Conservation (phyloP, 148 eudicot species). For the Camellia lanceoleosa region DNA sequence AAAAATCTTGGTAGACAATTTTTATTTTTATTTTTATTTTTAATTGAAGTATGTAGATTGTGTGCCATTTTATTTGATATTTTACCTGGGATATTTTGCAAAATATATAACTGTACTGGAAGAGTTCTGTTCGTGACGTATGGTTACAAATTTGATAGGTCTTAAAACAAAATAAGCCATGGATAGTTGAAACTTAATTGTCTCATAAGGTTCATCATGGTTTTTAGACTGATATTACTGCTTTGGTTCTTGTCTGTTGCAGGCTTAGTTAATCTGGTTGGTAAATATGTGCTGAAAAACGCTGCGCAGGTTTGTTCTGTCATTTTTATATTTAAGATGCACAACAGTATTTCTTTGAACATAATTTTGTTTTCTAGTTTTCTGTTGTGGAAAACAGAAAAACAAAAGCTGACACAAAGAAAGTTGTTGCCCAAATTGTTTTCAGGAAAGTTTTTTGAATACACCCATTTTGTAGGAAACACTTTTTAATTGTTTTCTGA, state of each 20-base stretch:
- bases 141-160: neutral
- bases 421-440: too few relatives aligned
- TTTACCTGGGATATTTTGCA: too few relatives aligned
- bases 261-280: slow-evolving; percentile 48
- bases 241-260: slow-evolving; percentile 22
- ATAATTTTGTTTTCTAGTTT: too few relatives aligned
- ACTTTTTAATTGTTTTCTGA: too few relatives aligned
- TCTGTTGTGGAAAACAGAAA: too few relatives aligned
- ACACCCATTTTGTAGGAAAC: too few relatives aligned
- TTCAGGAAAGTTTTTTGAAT: too few relatives aligned
- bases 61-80: too few relatives aligned
- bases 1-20: too few relatives aligned
- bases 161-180: neutral
- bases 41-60: neutral
- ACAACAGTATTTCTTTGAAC: neutral
- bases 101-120: neutral
- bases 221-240: neutral
- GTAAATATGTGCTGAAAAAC: slow-evolving; percentile 63
- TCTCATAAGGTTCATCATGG: neutral
- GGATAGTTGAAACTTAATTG: neutral
- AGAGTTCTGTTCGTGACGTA: neutral
- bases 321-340: neutral
- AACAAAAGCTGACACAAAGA: too few relatives aligned
- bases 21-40: neutral
- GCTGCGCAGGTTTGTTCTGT: slow-evolving; percentile 50